Base-by-base conservation (phyloP, 2,329 filamentous ascomycete genomes). In the Didymella arachidicola region DNA sequence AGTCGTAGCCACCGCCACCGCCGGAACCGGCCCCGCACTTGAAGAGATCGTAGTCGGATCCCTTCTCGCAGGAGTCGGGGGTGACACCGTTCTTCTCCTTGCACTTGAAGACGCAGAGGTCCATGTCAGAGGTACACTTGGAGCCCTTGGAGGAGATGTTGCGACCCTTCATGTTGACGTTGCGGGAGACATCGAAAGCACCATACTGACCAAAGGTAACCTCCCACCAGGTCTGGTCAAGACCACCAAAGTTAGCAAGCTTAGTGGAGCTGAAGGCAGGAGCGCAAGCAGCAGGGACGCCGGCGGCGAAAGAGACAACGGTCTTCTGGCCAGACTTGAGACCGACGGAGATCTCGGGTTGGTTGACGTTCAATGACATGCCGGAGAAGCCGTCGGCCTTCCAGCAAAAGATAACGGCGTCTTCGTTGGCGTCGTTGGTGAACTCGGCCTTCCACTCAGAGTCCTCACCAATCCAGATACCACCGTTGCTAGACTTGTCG, bases 181-280 rank as follows among this genome's bases (percentile, higher is more conserved):
- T 73, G 34, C 79, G 75, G 38, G 77, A 79, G 52, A 82, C 72
- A 62, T 82, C 77, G 56, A 80, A 76, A 38, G 74, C 76, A 61
- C 78, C 79, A 44, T 25, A 41, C 10, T 56, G n/a, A 43, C 76
- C 77, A 36, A 77, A 79, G 55, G 74, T 80, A 54, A 75, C 78
- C 72, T 82, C 80, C 52, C 73, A 77, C 78, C 80, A 81, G 30
- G 80, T 80, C 62, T 82, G 76, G 62, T 68, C 64, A 47, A 80
- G 65, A 66, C 79, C 79, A 36, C 79, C 80, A 55, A 68, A 68
- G 30, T 67, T 57, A 55, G 70, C 69, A 30, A 75, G 74, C 54
- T 59, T 56, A 36, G 74, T 77, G 59, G 76, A 67, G 16, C 63
- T 41, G 69, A 73, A 77, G 27, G 79, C 69, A 14, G 75, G 71